Conservation (phyloP, 768 basidiomycete genomes). For the Lactarius tabidus region DNA sequence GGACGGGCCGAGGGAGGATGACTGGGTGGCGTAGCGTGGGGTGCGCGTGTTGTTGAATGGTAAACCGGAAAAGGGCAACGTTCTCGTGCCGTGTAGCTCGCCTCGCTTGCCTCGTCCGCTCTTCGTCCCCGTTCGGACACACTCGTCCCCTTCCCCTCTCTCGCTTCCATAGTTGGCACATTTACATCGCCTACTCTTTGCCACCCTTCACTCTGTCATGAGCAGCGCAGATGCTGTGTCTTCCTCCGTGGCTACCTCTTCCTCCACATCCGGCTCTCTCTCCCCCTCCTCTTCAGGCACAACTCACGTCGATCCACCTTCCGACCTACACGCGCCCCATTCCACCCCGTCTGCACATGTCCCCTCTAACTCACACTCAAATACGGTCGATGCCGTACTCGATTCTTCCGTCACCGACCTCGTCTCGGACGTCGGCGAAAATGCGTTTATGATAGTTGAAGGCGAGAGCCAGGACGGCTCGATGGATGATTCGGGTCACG, state of each 20-base stretch:
- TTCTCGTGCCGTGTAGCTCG: slow-evolving; percentile 13
- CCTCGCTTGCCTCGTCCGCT: background rate
- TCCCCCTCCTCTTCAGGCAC: slow-evolving; percentile 30
- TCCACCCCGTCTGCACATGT: slow-evolving; percentile 31
- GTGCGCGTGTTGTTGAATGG: background rate
- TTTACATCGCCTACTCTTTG: slow-evolving; percentile 11
- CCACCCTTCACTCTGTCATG: slow-evolving; percentile 34
- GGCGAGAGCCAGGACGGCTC: slow-evolving; percentile 21
- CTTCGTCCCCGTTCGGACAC: slow-evolving; percentile 8
- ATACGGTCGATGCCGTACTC: slow-evolving; percentile 9
- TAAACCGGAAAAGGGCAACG: slow-evolving; percentile 18
- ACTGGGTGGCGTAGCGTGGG: background rate
- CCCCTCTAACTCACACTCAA: slow-evolving; percentile 24
- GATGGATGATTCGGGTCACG: slow-evolving; percentile 16
- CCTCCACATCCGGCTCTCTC: slow-evolving; percentile 33
- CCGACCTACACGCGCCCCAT: slow-evolving; percentile 18
- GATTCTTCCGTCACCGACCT: slow-evolving; percentile 16
- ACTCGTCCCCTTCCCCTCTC: slow-evolving; percentile 12
- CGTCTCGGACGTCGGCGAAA: slow-evolving; percentile 19
- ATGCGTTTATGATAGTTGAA: slow-evolving; percentile 25
- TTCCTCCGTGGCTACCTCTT: slow-evolving; percentile 31
- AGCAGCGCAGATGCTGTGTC: slow-evolving; percentile 39
- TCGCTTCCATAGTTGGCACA: slow-evolving; percentile 13
- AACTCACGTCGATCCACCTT: slow-evolving; percentile 32
- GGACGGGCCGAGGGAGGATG: background rate